Conservation (phyloP, 345 rosid species). For the Eucalyptus grandis region DNA sequence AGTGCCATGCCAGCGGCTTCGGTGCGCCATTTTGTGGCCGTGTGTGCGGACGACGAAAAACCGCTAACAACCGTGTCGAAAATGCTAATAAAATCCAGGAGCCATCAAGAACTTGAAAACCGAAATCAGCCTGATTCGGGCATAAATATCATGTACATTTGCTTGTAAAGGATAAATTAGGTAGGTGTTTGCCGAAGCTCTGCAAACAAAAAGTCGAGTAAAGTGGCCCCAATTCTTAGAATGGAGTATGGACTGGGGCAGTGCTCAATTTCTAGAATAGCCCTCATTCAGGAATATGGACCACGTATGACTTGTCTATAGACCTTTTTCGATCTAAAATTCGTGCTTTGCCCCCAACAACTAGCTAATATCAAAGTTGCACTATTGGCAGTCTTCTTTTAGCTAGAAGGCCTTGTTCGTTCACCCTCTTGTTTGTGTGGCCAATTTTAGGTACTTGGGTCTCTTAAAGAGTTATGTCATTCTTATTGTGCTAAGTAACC, state of each 20-base stretch:
- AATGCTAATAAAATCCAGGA: no score
- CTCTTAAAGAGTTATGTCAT: neutral
- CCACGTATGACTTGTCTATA: neutral
- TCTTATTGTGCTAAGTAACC: neutral
- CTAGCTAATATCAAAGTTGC: neutral
- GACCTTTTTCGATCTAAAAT: neutral
- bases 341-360: neutral
- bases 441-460: neutral
- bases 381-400: neutral
- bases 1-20: neutral
- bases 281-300: neutral
- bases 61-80: no score
- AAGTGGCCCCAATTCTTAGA: neutral
- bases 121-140: no score
- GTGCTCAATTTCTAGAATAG: neutral
- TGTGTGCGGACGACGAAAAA: no score
- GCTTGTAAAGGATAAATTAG: neutral
- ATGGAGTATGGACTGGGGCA: neutral
- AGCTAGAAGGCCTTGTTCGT: neutral
- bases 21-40: no score
- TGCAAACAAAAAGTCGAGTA: neutral
- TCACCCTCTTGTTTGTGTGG: neutral
- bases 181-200: neutral
- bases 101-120: no score
- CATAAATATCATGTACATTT: neutral